A percentile compares a stretch with the other conserved stretches of the same genome.
Conservation (phyloP, 2,329 filamentous ascomycete species). For the Clonostachys rhizophaga region DNA sequence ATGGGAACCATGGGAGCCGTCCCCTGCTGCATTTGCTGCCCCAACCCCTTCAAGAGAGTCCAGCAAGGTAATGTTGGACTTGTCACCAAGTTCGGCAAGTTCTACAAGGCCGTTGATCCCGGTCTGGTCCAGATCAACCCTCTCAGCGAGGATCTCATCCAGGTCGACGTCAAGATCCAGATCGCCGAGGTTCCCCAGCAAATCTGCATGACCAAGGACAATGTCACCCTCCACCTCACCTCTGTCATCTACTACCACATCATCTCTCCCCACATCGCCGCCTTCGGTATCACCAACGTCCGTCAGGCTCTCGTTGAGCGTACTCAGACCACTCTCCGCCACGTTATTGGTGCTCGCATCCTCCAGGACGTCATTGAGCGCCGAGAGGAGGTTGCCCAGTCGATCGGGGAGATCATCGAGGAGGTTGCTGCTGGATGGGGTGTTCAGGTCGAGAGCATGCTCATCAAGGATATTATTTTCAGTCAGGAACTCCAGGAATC, state of each 20-base stretch:
- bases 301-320: conserved; percentile 95
- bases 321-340: conserved; percentile 94
- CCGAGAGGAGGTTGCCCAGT: conserved; percentile 92
- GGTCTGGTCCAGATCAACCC: conserved; percentile 98
- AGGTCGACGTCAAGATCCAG: conserved; percentile 98
- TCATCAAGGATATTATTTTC: conserved; percentile 99
- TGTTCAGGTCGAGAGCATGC: conserved; percentile 94
- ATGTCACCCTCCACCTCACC: conserved; percentile 88
- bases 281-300: conserved; percentile 93
- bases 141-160: conserved; percentile 80
- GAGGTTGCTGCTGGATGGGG: conserved; percentile 93
- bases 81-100: conserved; percentile 91
- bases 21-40: conserved; percentile 87
- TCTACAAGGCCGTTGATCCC: conserved; percentile 93
- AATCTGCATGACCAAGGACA: conserved; percentile 99
- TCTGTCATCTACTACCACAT: conserved; percentile 99
- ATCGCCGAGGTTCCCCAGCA: conserved; percentile 96
- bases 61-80: conserved; percentile 91
- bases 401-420: conserved; percentile 95
- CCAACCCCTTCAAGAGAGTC: conserved; percentile 94
- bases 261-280: conserved; percentile 89
- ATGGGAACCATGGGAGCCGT: conserved; percentile 81
- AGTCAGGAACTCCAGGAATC: conserved; percentile 92
- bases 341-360: conserved; percentile 92
- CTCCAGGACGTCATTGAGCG: conserved; percentile 98